Evolutionary conservation across 2,329 filamentous ascomycete species (phyloP), one percentile per base, ranked within the genome.

Genomic region (Alternaria sp.): DNA sequence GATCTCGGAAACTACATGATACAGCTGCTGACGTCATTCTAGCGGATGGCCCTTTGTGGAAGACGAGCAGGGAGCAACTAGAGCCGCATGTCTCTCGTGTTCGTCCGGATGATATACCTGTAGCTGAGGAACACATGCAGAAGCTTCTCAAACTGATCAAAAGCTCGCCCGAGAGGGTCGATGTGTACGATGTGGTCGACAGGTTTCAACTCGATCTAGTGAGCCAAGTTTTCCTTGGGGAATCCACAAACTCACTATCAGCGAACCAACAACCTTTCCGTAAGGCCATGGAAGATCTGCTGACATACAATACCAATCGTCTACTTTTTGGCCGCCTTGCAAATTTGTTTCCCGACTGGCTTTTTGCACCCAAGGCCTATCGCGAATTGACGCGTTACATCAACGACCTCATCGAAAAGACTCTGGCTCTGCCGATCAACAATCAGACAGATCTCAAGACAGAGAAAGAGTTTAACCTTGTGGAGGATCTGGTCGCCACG

Each of bases 251-350:
- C 27, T 59, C 57, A 28, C 50, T 59, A 3, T 48, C 50, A 11
- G 50, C 57, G 14, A 30, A 59, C 36, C 41, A 59, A 44, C 57
- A 59, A n/a, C 57, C 57, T 18, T 59, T 59, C 9, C 57, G 57
- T 20, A 54, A 44, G 12, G 57, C 57, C 16, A 59, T 54, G 57
- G 57, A 54, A 18, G 44, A 59, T 25, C 51, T 59, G 14, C 44
- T 59, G 18, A 54, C 50, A n/a, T 54, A 54, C 34, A 54, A 54
- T 14, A 59, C 49, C n/a, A 54, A 54, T 11, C 50, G 57, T 27
- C 49, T 54, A 20, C 44, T 59, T 5, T 54, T 59, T 38, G 50
- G 57, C 34, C 46, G 54, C 6, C 54, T 57, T 44, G 54, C 54
- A 38, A 57, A 57, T n/a, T 20, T 57, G 10, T 57, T 57, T 38